Conservation (phyloP, 2,329 filamentous ascomycete genomes). For the Chrysosporium queenslandicum region DNA sequence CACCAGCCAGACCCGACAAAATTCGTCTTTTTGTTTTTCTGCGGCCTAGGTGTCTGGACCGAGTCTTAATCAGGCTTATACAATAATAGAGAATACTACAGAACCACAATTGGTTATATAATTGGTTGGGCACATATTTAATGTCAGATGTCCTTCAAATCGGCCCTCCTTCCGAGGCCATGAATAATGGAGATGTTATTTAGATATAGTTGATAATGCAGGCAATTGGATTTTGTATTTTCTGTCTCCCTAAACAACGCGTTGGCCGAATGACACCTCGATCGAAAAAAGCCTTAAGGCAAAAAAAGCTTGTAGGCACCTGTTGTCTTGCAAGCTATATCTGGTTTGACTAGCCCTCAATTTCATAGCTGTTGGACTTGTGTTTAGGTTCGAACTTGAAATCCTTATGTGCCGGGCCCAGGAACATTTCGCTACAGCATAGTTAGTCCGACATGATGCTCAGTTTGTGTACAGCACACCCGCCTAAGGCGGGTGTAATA, state of each 20-base stretch:
- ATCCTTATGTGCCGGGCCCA: conserved; percentile 77
- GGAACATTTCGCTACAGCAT: conserved; percentile 76
- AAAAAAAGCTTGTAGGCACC: no score
- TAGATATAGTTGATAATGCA: no score
- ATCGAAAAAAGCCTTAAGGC: no score
- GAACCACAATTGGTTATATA: neutral
- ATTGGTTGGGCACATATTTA: neutral
- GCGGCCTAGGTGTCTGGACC: neutral
- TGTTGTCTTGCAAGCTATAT: no score
- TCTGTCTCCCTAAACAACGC: no score
- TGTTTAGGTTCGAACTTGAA: conserved; percentile 97
- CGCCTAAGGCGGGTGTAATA: neutral
- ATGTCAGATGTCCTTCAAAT: neutral
- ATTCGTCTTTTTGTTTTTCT: neutral
- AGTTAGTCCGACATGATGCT: conserved; percentile 10
- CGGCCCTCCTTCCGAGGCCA: neutral
- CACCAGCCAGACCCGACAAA: neutral
- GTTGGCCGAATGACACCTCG: no score
- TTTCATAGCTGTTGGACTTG: conserved; percentile 84
- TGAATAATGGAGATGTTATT: no score
- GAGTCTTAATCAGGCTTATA: neutral
- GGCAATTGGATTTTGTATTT: no score
- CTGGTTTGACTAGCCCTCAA: conserved; percentile 37
- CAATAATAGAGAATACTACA: neutral
- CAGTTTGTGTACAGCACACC: neutral